Conservation (phyloP, 768 basidiomycete species). For the Trametes villosa region DNA sequence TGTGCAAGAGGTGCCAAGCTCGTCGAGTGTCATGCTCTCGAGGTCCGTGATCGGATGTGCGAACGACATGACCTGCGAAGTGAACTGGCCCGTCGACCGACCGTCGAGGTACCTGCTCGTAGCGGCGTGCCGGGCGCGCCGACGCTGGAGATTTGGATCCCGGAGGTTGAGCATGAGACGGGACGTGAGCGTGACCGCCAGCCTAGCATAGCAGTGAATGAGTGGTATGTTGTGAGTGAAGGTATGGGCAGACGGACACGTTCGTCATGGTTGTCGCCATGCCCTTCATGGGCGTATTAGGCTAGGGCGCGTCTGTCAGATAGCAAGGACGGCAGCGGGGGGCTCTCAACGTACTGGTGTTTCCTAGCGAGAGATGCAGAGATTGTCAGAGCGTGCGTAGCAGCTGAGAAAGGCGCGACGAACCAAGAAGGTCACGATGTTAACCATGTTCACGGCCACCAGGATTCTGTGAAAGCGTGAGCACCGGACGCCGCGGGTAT, state of each 20-base stretch:
- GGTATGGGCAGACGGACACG: neutral
- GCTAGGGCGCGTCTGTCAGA: neutral
- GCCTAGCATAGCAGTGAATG: neutral
- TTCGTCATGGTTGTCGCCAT: conserved; percentile 15
- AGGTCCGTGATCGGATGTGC: neutral
- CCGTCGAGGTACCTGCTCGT: conserved; percentile 7
- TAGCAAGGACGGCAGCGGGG: neutral
- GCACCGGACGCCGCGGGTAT: neutral
- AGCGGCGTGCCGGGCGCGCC: neutral
- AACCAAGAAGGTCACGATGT: conserved; percentile 17
- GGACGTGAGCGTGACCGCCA: conserved; percentile 7
- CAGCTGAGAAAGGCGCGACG: neutral
- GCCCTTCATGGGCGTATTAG: conserved; percentile 13
- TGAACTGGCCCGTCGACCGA: conserved; percentile 16
- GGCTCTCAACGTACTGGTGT: neutral
- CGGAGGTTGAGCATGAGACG: conserved; percentile 14
- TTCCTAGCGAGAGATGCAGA: neutral
- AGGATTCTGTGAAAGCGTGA: conserved; percentile 3
- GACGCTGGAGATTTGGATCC: conserved; percentile 6
- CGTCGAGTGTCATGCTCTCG: conserved; percentile 1
- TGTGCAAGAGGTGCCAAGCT: neutral
- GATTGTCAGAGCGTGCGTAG: neutral
- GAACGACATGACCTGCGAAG: conserved; percentile 13
- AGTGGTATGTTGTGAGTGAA: neutral
- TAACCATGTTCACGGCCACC: conserved; percentile 16